A percentile compares a stretch with the other conserved stretches of the same genome.
These are phyloP conservation scores for Carex kokanica DNA, from an alignment of 176 grass and related monocot species.

Conservation along the genomic window DNA sequence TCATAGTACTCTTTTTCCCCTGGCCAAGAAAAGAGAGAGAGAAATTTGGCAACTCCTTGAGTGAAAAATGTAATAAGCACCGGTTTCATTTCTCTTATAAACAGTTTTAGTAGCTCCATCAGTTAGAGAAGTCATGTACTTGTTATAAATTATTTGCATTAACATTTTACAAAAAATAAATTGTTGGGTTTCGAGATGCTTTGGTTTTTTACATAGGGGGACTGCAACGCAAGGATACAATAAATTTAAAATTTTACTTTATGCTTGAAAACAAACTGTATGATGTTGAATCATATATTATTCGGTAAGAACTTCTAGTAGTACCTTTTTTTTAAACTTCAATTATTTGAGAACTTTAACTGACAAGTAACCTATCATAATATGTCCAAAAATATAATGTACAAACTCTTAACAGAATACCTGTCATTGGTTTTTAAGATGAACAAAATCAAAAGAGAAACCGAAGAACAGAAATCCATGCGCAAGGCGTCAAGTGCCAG, in stretches of 20 bases:
- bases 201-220: neutral
- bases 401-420: no score
- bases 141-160: neutral
- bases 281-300: neutral
- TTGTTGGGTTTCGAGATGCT: neutral
- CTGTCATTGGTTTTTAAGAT: no score
- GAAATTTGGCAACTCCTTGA: neutral
- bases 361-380: no score
- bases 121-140: neutral
- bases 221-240: neutral
- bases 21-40: constrained; percentile 11
- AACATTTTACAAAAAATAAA: neutral
- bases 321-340: neutral
- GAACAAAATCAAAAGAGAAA: no score
- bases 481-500: no score
- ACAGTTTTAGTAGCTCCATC: neutral
- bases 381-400: no score
- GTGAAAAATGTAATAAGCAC: neutral
- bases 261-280: neutral
- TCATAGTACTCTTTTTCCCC: constrained; percentile 73
- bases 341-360: no score
- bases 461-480: no score
- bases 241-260: neutral
- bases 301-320: neutral
- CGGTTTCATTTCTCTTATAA: neutral